A percentile compares a stretch with the other conserved stretches of the same genome.
These are phyloP conservation scores for Sporisorium scitamineum DNA, from an alignment of 1,284 basidiomycete genomes.

Conservation along the genomic window DNA sequence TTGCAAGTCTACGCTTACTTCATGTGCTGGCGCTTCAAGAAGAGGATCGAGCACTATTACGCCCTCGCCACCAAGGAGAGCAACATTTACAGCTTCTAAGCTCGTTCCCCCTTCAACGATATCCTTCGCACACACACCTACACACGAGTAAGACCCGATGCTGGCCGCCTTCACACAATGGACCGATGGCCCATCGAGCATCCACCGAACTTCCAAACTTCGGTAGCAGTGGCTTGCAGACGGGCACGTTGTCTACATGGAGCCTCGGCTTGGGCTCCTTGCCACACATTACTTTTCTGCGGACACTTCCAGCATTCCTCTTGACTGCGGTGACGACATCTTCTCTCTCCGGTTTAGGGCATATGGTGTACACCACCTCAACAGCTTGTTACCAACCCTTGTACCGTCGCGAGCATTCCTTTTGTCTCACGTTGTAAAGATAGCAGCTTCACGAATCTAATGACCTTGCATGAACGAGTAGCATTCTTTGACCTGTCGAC, in stretches of 20 bases:
- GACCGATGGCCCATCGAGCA: conserved; percentile 6
- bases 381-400: background rate
- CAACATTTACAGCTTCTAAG: conserved; percentile 49
- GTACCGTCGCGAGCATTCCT: conserved; percentile 1
- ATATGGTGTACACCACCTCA: conserved; percentile 6
- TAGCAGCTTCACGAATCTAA: conserved; percentile 23
- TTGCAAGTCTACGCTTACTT: conserved; percentile 75
- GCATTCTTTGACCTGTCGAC: background rate
- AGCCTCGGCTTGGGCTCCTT: background rate
- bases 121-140: background rate
- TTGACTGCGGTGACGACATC: background rate
- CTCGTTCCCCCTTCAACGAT: no score
- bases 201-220: background rate
- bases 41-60: conserved; percentile 64
- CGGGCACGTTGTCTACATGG: background rate
- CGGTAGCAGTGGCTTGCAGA: background rate
- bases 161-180: background rate
- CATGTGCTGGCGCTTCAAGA: conserved; percentile 65
- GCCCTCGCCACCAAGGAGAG: conserved; percentile 48
- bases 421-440: conserved; percentile 22
- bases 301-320: conserved; percentile 14
- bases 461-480: conserved; percentile 10
- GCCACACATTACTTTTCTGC: background rate
- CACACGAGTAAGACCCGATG: background rate
- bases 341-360: background rate